Evolutionary conservation across 139 green algal genomes (phyloP), one percentile per base, ranked within the genome.

Genomic region (Closterium sp.): DNA sequence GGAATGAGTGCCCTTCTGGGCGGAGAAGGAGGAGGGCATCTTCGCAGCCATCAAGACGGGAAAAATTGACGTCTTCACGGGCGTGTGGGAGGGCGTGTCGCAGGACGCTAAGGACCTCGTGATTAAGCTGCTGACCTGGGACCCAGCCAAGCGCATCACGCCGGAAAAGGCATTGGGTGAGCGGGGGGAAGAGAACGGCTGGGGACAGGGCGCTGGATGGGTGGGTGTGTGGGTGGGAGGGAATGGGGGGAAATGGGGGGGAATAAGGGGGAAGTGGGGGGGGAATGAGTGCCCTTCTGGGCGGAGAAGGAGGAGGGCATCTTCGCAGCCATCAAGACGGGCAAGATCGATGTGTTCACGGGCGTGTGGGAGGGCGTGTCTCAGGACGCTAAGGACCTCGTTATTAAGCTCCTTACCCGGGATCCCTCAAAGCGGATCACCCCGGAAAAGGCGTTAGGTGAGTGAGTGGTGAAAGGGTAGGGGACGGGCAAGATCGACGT

Each of bases 1-100:
- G 3, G 3, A 38, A 3, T n/a, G n/a, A n/a, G n/a, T n/a, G n/a
- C 98, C 98, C 22, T 99, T 99, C 95, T 98, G 97, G 94, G 32
- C 50, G 32, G 89, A 92, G 30, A 88, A 32, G 27, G 89, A 92
- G 85, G 89, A 92, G 45, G 89, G 89, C 29, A 92, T 92, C 85
- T 92, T 92, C 31, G 89, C 50, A 9, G 89, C 89, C 38, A 92
- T 92, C n/a, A 90, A 90, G 34, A 88, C 34, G 27, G 89, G 89
- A 13, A 32, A 88, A 7, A 50, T 91, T 21, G 50, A 92, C 45
- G 31, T 92, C 22, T 86, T 50, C 27, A 87, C 70, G 70, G 89
- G 89, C 29, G 32, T 32, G 17, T 92, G 89, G 89, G 84, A 86
- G 27, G 27, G 24, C 34, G 84, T 92, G 79, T 92, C 62, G 29